Evolutionary conservation across 225 moss, liverwort and hornwort species (phyloP).

Genomic region (Pseudoscleropodium purum): DNA sequence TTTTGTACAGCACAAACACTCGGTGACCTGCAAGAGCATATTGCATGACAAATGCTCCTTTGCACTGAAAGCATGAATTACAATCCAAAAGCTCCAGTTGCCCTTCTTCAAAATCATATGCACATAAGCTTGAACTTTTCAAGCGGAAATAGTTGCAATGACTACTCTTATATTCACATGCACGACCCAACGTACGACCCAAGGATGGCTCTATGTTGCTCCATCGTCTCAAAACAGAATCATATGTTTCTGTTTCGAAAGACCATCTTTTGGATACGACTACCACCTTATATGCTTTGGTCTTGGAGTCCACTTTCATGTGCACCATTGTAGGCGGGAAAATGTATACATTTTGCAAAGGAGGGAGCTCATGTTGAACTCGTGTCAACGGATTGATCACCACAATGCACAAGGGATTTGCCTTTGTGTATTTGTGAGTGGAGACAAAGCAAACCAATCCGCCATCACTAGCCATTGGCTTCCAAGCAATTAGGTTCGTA

Average conservation of each 20-base stretch:
- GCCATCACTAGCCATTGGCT: not conserved
- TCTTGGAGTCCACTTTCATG: not conserved
- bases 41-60: not conserved
- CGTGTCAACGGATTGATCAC: not conserved
- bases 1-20: not conserved
- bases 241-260: not conserved
- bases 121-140: not conserved
- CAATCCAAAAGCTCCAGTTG: not conserved
- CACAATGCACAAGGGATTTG: not conserved
- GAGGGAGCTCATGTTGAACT: not conserved
- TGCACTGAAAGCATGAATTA: not conserved
- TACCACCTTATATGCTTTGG: not conserved
- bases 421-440: not conserved
- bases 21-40: not conserved
- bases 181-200: too few relatives aligned
- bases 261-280: not conserved
- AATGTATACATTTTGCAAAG: not conserved
- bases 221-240: not conserved
- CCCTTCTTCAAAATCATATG: not conserved
- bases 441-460: not conserved
- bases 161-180: not conserved
- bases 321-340: not conserved
- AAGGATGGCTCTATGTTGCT: rapidly evolving
- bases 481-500: not conserved
- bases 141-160: not conserved